These are phyloP conservation scores for Lyophyllum decastes DNA, from an alignment of 768 basidiomycete species.

Conservation along the genomic window DNA sequence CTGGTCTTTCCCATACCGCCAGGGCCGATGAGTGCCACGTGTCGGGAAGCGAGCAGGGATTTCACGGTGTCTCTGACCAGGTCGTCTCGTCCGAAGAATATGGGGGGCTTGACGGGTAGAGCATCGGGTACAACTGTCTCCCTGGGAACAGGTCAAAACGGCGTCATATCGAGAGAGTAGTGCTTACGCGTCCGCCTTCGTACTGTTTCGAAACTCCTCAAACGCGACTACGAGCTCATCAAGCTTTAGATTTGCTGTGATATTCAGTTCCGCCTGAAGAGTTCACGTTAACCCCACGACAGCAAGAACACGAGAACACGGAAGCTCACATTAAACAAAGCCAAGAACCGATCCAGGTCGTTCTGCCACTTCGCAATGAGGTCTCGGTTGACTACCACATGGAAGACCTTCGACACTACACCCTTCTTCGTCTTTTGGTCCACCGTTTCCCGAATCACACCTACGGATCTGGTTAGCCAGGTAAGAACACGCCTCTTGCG, in stretches of 20 bases:
- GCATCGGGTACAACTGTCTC: neutral
- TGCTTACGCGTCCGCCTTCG: neutral
- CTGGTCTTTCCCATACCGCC: constrained; percentile 17
- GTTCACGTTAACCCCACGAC: no score
- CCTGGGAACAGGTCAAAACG: neutral
- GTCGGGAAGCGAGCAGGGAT: neutral
- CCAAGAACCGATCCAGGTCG: constrained; percentile 3
- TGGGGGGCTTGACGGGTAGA: neutral
- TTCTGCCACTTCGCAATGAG: constrained; percentile 8
- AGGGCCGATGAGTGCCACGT: constrained; percentile 13
- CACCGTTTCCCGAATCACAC: neutral
- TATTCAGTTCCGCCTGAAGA: constrained; percentile 9
- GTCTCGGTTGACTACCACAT: constrained; percentile 8
- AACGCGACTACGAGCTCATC: constrained; percentile 7
- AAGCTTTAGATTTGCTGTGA: constrained; percentile 7
- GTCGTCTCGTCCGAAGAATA: neutral
- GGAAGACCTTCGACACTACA: constrained; percentile 4
- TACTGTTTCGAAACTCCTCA: neutral
- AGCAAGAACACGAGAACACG: no score
- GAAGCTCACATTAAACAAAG: constrained; percentile 9
- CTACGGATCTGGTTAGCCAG: neutral
- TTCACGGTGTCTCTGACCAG: neutral
- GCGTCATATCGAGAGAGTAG: neutral
- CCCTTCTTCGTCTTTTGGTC: constrained; percentile 5
- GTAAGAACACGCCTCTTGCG: neutral